Base-by-base conservation (phyloP, 768 basidiomycete genomes). In the Boletus insuetus region DNA sequence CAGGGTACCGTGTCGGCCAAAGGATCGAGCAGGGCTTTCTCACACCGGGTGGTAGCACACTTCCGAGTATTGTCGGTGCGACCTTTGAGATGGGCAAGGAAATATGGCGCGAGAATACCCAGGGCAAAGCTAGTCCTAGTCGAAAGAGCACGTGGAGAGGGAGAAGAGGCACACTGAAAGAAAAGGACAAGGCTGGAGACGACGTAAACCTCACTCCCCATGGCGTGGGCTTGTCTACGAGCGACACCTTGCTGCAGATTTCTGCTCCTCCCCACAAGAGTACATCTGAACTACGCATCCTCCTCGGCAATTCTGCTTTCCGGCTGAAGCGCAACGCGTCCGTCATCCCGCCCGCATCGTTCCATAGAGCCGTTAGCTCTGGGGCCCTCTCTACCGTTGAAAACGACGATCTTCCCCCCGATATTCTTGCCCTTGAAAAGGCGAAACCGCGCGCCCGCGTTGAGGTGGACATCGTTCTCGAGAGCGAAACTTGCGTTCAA, bases 381-480 rank as follows among this genome's bases (percentile, higher is more conserved):
- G 59, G 52, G 6, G 54, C 46, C 1, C 46, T 51, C 31, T 49
- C 57, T 31, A 12, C 38, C 19, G 8, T 38, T 1, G 57, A 51
- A 20, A 40, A 59, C 54, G 50, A 63, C 49, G 42, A 53, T 46
- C 35, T 43, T 42, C 54, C 51, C 59, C 62, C 42, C 53, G 65
- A 71, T 34, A 58, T 67, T 13, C 76, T 84, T 20, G 68, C 72
- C 2, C 73, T 92, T 38, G 91, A 91, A 68, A 87, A 89, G 63
- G 85, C 89, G 6, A 86, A 84, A 62, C 65, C 82, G 14, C 82
- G 80, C 22, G 84, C 91, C 9, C 85, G 91, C 49, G 87, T 95
- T 1, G 87, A 89, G 67, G 75, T 95, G 12, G 91, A 95, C 61
- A 83, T 96, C 39, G 71, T 83, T n/a, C 78, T 93, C 32, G 84